phyloP scores from a whole-genome alignment of 208 protist genomes.

The Trypanosoma boissoni region DNA sequence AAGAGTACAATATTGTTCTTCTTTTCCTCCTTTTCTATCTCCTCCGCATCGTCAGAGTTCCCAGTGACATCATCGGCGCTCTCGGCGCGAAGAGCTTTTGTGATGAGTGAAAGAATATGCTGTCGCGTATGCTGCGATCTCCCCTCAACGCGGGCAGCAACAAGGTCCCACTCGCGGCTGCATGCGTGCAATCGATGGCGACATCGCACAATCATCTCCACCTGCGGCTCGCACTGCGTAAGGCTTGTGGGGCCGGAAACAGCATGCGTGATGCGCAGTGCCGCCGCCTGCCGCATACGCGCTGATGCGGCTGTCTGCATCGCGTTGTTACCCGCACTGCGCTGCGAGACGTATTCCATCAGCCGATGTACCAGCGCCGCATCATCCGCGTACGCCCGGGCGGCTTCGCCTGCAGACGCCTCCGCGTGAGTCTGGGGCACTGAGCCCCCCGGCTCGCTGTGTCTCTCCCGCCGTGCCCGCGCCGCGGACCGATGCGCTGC shows the following conservation, averaged over 20 bases:
- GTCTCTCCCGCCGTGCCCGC: constrained; percentile 18
- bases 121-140: constrained; percentile 46
- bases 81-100: constrained; percentile 43
- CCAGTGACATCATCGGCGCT: background rate
- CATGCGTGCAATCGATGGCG: constrained; percentile 48
- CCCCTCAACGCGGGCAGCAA: constrained; percentile 46
- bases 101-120: constrained; percentile 40
- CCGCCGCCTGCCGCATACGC: constrained; percentile 25
- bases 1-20: constrained; percentile 13
- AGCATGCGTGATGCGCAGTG: constrained; percentile 36
- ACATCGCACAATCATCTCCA: constrained; percentile 36
- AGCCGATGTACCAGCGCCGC: constrained; percentile 42
- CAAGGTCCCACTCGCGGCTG: constrained; percentile 40
- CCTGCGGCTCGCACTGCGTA: constrained; percentile 27
- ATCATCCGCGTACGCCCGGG: constrained; percentile 45
- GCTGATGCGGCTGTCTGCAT: constrained; percentile 26
- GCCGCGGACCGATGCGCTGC: background rate
- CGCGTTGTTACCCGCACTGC: constrained; percentile 1
- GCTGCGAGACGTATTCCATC: constrained; percentile 39
- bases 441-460: constrained; percentile 19
- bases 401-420: constrained; percentile 22
- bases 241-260: constrained; percentile 23
- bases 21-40: constrained; percentile 11
- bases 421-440: constrained; percentile 30
- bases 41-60: background rate